Conservation (phyloP, 2,329 filamentous ascomycete species). For the Penicillium verrucosum region DNA sequence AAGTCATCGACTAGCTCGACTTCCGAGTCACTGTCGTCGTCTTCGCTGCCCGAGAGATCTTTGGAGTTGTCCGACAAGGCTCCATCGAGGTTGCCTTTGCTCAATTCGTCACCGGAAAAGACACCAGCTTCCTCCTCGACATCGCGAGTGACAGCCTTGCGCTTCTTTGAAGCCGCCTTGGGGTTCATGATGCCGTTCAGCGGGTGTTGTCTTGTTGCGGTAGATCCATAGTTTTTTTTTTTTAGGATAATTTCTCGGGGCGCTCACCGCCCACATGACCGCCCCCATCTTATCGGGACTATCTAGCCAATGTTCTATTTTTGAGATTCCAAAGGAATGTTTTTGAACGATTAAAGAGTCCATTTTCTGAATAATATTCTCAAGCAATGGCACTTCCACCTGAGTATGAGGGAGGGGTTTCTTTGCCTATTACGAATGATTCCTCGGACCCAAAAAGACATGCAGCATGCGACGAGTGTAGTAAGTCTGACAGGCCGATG, state of each 20-base stretch:
- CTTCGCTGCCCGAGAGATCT: slow-evolving; percentile 37
- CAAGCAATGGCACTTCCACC: slow-evolving; percentile 8
- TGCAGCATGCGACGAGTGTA: slow-evolving; percentile 49
- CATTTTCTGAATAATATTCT: slow-evolving; percentile 6
- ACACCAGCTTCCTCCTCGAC: slow-evolving; percentile 48
- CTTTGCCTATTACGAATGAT: slow-evolving; percentile 1
- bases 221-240: slow-evolving; percentile 27
- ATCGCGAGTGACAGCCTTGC: slow-evolving; percentile 60
- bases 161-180: slow-evolving; percentile 54
- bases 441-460: slow-evolving; percentile 39
- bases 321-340: not conserved
- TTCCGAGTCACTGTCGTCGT: slow-evolving; percentile 41
- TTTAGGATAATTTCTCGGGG: slow-evolving; percentile 20
- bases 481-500: slow-evolving; percentile 32
- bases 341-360: not conserved
- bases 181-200: slow-evolving; percentile 31
- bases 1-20: slow-evolving; percentile 58
- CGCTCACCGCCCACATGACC: slow-evolving; percentile 39
- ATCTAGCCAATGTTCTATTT: slow-evolving; percentile 9
- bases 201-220: slow-evolving; percentile 10
- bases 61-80: slow-evolving; percentile 43
- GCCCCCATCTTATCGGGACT: slow-evolving; percentile 23
- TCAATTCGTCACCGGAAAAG: slow-evolving; percentile 61
- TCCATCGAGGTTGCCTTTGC: slow-evolving; percentile 42
- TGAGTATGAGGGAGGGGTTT: not conserved